Evolutionary conservation across 805 yeast genomes (phyloP).

Genomic region (Vanderwaltozyma yarrowii): DNA sequence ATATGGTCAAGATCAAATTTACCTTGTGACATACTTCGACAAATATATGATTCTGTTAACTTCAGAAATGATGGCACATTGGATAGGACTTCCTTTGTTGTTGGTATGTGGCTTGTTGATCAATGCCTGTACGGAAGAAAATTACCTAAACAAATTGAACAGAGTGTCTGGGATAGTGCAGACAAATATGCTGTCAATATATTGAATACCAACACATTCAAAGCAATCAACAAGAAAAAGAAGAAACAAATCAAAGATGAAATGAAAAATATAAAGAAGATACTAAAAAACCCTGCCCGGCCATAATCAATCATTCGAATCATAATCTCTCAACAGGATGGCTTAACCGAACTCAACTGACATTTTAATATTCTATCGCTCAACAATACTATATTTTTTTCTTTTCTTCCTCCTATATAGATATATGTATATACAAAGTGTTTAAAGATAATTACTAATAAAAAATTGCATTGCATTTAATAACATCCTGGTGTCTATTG

Average conservation of each 20-base stretch:
- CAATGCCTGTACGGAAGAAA: conserved; percentile 91
- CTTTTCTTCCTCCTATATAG: no score
- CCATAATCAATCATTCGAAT: background rate
- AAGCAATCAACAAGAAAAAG: conserved; percentile 11
- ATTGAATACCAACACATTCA: conserved; percentile 4
- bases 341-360: background rate
- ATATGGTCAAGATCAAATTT: conserved; percentile 73
- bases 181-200: conserved; percentile 13
- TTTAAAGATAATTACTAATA: no score
- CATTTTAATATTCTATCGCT: no score
- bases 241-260: conserved; percentile 11
- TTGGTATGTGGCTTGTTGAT: conserved; percentile 95
- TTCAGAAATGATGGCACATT: conserved; percentile 59
- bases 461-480: no score
- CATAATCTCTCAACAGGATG: no score
- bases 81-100: conserved; percentile 69
- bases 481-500: no score
- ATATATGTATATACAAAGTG: no score
- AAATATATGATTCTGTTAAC: conserved; percentile 65
- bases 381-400: no score
- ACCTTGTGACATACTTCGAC: conserved; percentile 46
- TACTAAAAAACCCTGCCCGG: conserved; percentile 7
- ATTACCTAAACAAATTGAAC: conserved; percentile 58
- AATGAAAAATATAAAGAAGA: conserved; percentile 12
- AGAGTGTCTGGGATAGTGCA: conserved; percentile 71